Percentiles rank a stretch among this genome's conserved stretches.
Evolutionary conservation across 1,284 basidiomycete species (phyloP).

Genomic region (Taiwanofungus camphoratus): DNA sequence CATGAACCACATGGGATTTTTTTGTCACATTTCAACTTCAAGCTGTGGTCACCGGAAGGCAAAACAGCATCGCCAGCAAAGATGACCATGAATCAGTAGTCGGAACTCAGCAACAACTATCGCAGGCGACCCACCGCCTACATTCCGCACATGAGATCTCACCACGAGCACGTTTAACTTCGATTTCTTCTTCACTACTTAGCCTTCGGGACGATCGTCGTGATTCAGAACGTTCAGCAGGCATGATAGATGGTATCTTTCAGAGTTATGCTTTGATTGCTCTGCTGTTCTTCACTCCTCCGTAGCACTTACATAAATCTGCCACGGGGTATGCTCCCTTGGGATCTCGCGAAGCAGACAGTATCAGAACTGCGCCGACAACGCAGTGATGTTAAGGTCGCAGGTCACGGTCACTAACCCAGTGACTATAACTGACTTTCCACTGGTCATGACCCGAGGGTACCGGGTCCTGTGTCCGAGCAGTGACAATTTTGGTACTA

Average conservation of each 20-base stretch:
- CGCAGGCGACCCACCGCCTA: constrained; percentile 50
- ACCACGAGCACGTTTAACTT: constrained; percentile 61
- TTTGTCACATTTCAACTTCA: constrained; percentile 76
- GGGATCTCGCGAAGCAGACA: no score
- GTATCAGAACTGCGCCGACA: not conserved
- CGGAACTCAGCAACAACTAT: not conserved
- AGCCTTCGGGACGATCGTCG: constrained; percentile 23
- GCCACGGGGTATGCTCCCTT: no score
- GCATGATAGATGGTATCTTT: constrained; percentile 17
- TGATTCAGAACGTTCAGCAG: constrained; percentile 20
- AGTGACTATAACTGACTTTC: no score
- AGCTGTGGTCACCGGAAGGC: constrained; percentile 30
- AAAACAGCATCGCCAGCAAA: not conserved
- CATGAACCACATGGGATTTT: constrained; percentile 71
- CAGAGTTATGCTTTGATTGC: no score
- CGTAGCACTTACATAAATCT: not conserved
- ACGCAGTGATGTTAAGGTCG: not conserved
- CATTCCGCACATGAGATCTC: constrained; percentile 71
- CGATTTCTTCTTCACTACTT: constrained; percentile 33
- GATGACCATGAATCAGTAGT: not conserved
- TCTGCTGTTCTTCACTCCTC: not conserved
- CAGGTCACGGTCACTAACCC: not conserved
- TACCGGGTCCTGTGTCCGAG: no score
- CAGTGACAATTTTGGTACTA: no score
- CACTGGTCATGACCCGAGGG: no score